A percentile compares a stretch with the other conserved stretches of the same genome.
These are phyloP conservation scores for Paracoccidioides lutzii DNA, from an alignment of 2,329 filamentous ascomycete genomes.

Conservation along the genomic window DNA sequence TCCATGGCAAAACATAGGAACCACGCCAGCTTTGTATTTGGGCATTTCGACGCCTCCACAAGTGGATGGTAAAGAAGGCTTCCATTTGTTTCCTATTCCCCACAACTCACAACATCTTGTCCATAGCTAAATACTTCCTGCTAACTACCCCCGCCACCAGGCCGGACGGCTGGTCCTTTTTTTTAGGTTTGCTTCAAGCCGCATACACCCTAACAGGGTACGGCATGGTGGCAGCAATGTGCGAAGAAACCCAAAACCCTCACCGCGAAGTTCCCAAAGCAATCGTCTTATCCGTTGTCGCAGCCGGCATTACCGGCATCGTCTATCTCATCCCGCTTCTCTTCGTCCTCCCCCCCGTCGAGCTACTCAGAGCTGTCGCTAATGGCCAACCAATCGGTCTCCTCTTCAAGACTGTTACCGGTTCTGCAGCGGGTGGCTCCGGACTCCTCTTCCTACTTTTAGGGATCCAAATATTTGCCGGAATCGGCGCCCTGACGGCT, in stretches of 20 bases:
- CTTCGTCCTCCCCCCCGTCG: slow-evolving; percentile 59
- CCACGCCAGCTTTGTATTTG: slow-evolving; percentile 52
- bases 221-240: slow-evolving; percentile 60
- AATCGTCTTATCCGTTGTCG: slow-evolving; percentile 56
- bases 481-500: slow-evolving; percentile 61
- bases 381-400: slow-evolving; percentile 65
- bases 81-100: not conserved
- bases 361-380: slow-evolving; percentile 49
- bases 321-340: slow-evolving; percentile 61
- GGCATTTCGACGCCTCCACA: slow-evolving; percentile 51
- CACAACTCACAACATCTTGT: not conserved
- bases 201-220: slow-evolving; percentile 42
- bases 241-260: slow-evolving; percentile 58
- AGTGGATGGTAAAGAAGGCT: slow-evolving; percentile 45
- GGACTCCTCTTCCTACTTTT: slow-evolving; percentile 63
- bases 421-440: slow-evolving; percentile 59
- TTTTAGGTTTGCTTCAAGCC: slow-evolving; percentile 56
- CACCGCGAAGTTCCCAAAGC: slow-evolving; percentile 57
- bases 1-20: slow-evolving; percentile 45
- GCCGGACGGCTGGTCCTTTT: slow-evolving; percentile 59
- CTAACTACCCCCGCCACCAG: slow-evolving; percentile 15
- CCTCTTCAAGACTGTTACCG: slow-evolving; percentile 63
- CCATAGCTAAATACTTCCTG: not conserved
- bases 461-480: slow-evolving; percentile 64
- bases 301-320: slow-evolving; percentile 52